These are phyloP conservation scores for Fomes fomentarius DNA, from an alignment of 1,284 basidiomycete species.

Conservation along the genomic window DNA sequence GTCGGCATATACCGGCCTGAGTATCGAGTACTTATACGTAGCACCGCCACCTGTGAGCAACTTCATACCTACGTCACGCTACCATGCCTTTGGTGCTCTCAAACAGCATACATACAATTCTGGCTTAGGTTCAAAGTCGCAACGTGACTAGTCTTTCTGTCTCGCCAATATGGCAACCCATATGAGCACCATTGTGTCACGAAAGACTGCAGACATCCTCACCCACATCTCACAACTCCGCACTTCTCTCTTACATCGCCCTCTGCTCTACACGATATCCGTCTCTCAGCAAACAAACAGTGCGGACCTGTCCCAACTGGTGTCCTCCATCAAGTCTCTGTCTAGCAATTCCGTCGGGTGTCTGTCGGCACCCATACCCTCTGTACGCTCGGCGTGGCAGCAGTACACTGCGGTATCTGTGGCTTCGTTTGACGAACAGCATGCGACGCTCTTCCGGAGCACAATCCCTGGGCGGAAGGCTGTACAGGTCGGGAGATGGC, in stretches of 20 bases:
- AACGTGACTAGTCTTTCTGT: too few species aligned
- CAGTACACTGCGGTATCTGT: conserved; percentile 53
- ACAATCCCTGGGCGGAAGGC: conserved; percentile 56
- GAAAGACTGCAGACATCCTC: conserved; percentile 40
- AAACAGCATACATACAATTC: too few species aligned
- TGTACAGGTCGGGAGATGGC: conserved; percentile 71
- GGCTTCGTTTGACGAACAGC: conserved; percentile 45
- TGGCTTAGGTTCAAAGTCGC: too few species aligned
- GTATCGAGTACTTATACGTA: too few species aligned
- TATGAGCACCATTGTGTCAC: conserved; percentile 44
- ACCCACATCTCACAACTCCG: conserved; percentile 39
- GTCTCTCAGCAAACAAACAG: conserved; percentile 23
- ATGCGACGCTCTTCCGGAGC: conserved; percentile 56
- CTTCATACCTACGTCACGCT: too few species aligned
- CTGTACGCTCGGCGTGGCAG: conserved; percentile 9
- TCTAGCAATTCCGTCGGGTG: conserved; percentile 56
- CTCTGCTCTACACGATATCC: conserved; percentile 51
- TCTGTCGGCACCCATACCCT: conserved; percentile 52
- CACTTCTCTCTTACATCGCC: conserved; percentile 37
- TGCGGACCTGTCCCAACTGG: conserved; percentile 47
- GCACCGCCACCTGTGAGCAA: too few species aligned
- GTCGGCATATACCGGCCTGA: too few species aligned
- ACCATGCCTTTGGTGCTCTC: too few species aligned
- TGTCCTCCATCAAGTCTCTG: conserved; percentile 45
- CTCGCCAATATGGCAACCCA: conserved; percentile 24